phyloP scores from a whole-genome alignment of 169 alveolate species.

The Perkinsus marinus region DNA sequence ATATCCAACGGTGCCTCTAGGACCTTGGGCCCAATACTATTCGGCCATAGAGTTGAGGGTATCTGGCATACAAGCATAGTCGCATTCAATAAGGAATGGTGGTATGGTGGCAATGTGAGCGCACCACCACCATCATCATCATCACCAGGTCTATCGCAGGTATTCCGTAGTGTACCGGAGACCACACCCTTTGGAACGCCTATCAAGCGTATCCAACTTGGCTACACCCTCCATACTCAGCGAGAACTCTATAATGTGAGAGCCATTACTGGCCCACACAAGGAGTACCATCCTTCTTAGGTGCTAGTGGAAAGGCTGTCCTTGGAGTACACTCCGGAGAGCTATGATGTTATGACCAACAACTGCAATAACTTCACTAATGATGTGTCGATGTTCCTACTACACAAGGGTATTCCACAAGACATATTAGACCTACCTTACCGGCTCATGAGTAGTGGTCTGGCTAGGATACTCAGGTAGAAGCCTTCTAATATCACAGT shows the following conservation, averaged over 20 bases:
- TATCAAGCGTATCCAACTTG: neutral
- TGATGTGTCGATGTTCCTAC: neutral
- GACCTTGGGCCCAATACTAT: neutral
- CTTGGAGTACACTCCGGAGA: neutral
- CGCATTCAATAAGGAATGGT: neutral
- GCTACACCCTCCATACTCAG: neutral
- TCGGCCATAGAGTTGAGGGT: neutral
- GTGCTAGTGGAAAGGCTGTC: neutral
- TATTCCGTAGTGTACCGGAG: neutral
- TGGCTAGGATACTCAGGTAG: neutral
- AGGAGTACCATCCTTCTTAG: neutral
- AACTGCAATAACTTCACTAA: neutral
- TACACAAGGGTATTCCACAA: neutral
- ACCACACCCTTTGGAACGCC: neutral
- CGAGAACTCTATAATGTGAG: neutral
- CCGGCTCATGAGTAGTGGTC: neutral
- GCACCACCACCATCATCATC: neutral
- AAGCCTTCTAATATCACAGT: neutral
- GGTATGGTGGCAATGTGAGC: neutral
- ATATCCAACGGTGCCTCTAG: neutral
- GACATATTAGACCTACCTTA: neutral
- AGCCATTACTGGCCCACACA: neutral
- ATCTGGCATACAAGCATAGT: neutral
- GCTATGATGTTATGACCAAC: neutral
- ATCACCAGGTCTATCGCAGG: neutral